Percentiles rank a stretch among this genome's conserved stretches.
Conservation (phyloP, 257 asterid genomes). For the Jacaranda copaia region DNA sequence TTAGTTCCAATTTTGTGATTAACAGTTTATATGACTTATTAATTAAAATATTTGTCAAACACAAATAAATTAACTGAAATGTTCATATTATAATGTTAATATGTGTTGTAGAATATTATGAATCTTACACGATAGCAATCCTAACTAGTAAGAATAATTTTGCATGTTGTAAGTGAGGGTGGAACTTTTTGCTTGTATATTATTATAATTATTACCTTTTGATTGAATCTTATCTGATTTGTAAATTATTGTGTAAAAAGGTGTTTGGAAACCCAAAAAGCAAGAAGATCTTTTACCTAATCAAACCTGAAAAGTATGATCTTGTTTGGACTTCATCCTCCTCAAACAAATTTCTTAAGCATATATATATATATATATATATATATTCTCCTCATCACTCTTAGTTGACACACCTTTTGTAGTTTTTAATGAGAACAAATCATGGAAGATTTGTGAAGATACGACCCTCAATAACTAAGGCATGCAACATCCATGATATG, state of each 20-base stretch:
- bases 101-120: background rate
- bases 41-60: background rate
- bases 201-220: background rate
- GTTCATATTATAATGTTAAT: too few relatives aligned
- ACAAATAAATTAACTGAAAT: background rate
- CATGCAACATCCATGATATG: background rate
- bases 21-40: background rate
- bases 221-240: slow-evolving; percentile 23
- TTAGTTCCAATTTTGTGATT: background rate
- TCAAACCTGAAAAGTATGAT: slow-evolving; percentile 44
- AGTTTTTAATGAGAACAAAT: slow-evolving; percentile 28
- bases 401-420: slow-evolving; percentile 23
- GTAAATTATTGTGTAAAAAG: slow-evolving; percentile 33
- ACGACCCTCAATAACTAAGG: slow-evolving; percentile 6
- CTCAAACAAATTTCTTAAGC: background rate
- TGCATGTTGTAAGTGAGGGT: background rate
- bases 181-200: background rate
- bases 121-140: background rate
- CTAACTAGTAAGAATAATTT: background rate
- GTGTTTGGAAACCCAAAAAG: slow-evolving; percentile 32
- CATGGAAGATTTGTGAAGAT: slow-evolving; percentile 35
- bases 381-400: background rate
- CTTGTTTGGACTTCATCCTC: slow-evolving; percentile 18
- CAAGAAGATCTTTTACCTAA: slow-evolving; percentile 4
- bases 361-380: background rate